A percentile compares a stretch with the other conserved stretches of the same genome.
These are phyloP conservation scores for Saccharomyces cerevisiae DNA, from an alignment of 805 yeast species.

Conservation along the genomic window DNA sequence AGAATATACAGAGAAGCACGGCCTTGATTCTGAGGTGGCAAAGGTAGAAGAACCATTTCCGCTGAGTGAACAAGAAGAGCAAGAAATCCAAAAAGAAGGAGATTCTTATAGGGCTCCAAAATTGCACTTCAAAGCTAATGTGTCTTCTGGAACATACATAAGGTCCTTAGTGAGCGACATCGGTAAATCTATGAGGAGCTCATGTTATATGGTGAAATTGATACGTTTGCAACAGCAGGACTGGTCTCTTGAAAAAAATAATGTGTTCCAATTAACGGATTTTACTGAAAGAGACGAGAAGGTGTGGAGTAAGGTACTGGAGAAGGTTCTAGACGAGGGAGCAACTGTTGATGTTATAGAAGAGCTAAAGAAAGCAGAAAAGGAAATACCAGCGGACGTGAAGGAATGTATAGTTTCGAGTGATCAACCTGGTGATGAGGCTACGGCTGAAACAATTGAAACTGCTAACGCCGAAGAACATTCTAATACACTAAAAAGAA, in stretches of 20 bases:
- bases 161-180: constrained; percentile 83
- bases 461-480: not conserved
- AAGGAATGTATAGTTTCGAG: not conserved
- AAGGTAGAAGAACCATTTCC: constrained; percentile 34
- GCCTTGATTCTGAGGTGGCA: constrained; percentile 34
- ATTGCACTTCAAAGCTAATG: constrained; percentile 65
- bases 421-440: not conserved
- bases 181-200: constrained; percentile 70
- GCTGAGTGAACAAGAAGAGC: constrained; percentile 30
- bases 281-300: constrained; percentile 52
- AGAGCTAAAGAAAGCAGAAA: constrained; percentile 31
- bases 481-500: not conserved
- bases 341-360: constrained; percentile 34
- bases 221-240: constrained; percentile 69
- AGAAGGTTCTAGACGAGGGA: constrained; percentile 43
- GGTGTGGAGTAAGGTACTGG: constrained; percentile 64
- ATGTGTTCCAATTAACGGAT: constrained; percentile 59
- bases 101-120: constrained; percentile 51
- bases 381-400: constrained; percentile 8
- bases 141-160: constrained; percentile 92
- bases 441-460: not conserved
- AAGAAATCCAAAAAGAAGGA: constrained; percentile 25
- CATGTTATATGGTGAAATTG: constrained; percentile 83
- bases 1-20: constrained; percentile 42
- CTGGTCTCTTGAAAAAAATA: constrained; percentile 66